Percentiles rank a stretch among this genome's conserved stretches.
Conservation (phyloP, 2,329 filamentous ascomycete species). For the Knufia petricola region DNA sequence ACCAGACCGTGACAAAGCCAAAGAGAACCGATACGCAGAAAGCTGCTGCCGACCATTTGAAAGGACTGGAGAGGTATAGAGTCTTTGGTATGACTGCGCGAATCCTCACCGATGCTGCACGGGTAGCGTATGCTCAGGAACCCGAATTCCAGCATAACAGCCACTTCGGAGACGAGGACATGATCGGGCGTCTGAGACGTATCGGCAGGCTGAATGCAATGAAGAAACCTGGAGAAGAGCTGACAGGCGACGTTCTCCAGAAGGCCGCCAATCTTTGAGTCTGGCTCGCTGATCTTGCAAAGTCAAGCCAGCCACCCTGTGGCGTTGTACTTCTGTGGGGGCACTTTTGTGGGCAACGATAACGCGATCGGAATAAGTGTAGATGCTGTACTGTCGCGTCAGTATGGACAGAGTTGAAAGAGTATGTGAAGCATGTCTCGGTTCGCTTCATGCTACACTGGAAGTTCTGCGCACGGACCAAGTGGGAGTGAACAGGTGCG, state of each 20-base stretch:
- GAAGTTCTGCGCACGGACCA: not conserved
- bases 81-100: conserved; percentile 94
- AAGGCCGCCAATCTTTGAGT: conserved; percentile 29
- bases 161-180: conserved; percentile 56
- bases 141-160: conserved; percentile 72
- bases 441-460: conserved; percentile 21
- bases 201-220: conserved; percentile 48
- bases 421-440: no score
- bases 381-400: no score
- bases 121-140: conserved; percentile 70
- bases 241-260: conserved; percentile 43
- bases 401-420: no score
- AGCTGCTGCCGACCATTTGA: conserved; percentile 29
- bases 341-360: no score
- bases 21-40: conserved; percentile 33
- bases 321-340: no score
- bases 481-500: not conserved
- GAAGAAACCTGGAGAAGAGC: conserved; percentile 42
- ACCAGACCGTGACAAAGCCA: conserved; percentile 59
- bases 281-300: conserved; percentile 20
- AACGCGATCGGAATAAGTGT: no score
- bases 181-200: conserved; percentile 48
- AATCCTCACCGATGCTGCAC: conserved; percentile 78
- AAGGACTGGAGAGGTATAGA: conserved; percentile 55
- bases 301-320: no score